Percentiles rank a stretch among this genome's conserved stretches.
Evolutionary conservation across 2,329 filamentous ascomycete species (phyloP).

Genomic region (Aspergillus niger): DNA sequence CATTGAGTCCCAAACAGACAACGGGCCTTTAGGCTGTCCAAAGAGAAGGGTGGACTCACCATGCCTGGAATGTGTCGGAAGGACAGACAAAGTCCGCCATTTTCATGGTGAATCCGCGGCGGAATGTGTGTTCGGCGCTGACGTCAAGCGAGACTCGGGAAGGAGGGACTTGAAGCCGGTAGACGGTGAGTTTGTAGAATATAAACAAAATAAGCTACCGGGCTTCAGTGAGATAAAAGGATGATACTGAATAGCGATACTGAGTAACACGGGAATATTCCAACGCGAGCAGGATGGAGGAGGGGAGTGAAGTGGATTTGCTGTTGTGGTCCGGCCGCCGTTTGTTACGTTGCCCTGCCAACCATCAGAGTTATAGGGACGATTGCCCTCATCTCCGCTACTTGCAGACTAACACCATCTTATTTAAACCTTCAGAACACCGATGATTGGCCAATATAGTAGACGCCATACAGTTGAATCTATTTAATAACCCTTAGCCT

Average conservation of each 20-base stretch:
- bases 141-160: neutral
- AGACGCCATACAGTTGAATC: too few species aligned
- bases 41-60: neutral
- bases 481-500: too few species aligned
- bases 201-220: neutral
- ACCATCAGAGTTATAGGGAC: neutral
- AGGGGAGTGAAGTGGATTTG: neutral
- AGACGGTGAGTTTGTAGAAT: neutral
- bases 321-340: neutral
- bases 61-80: constrained; percentile 5
- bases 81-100: constrained; percentile 11
- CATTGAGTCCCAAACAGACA: neutral
- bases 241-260: neutral
- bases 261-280: neutral
- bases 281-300: neutral
- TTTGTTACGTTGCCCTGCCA: neutral
- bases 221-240: neutral
- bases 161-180: neutral
- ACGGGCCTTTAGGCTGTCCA: neutral
- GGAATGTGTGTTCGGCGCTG: constrained; percentile 3
- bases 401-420: too few species aligned
- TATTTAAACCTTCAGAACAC: too few species aligned
- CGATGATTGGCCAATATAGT: too few species aligned
- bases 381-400: too few species aligned
- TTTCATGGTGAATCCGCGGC: constrained; percentile 1